phyloP scores from a whole-genome alignment of 176 grass and related monocot species.

The Triticum timopheevii region DNA sequence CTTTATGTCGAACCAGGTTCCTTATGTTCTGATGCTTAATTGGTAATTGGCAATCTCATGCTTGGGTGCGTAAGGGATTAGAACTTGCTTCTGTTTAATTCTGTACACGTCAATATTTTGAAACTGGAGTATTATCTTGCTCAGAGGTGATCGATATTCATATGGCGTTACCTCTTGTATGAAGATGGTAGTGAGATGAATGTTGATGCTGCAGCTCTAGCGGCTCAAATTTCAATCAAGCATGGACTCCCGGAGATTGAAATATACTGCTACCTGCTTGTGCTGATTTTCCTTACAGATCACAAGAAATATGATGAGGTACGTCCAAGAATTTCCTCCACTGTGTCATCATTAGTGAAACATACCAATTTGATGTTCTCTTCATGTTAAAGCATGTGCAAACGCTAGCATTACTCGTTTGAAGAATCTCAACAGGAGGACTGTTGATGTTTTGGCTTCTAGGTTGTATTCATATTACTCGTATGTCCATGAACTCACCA shows the following conservation, averaged over 20 bases:
- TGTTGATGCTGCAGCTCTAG: conserved; percentile 46
- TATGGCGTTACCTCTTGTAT: conserved; percentile 28
- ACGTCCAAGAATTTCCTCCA: not conserved
- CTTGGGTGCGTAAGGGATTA: too few relatives aligned
- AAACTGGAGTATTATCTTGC: too few relatives aligned
- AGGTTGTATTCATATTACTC: conserved; percentile 79
- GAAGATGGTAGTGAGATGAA: conserved; percentile 76
- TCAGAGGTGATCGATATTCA: too few relatives aligned
- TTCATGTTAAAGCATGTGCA: conserved; percentile 73
- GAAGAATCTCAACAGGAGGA: conserved; percentile 86
- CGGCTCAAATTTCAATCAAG: conserved; percentile 51
- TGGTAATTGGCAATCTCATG: too few relatives aligned
- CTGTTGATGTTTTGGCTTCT: conserved; percentile 77
- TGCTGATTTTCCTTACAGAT: conserved; percentile 75
- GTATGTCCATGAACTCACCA: conserved; percentile 64
- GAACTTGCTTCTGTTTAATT: too few relatives aligned
- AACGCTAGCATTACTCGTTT: conserved; percentile 69
- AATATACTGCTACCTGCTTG: conserved; percentile 85
- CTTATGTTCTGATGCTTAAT: not conserved
- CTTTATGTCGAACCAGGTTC: not conserved
- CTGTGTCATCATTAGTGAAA: not conserved
- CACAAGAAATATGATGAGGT: conserved; percentile 77
- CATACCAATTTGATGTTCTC: not conserved
- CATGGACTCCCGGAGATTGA: conserved; percentile 67
- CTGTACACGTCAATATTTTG: too few relatives aligned